Evolutionary conservation across 352 stramenopile species (phyloP).

Genomic region (Elongisporangium undulatum): DNA sequence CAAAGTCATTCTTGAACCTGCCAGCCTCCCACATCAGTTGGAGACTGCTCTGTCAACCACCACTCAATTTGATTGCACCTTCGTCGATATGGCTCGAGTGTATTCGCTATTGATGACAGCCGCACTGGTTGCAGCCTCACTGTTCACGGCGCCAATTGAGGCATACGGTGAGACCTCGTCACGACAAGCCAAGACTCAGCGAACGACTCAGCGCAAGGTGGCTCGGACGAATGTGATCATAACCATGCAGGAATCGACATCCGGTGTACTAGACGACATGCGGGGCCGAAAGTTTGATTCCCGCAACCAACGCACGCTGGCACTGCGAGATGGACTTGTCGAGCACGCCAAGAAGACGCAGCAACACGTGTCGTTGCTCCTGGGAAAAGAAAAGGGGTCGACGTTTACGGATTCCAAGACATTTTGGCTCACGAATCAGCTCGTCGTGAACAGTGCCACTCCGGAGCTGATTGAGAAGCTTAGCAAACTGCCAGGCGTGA

Average conservation of each 20-base stretch:
- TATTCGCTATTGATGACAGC: conserved; percentile 17
- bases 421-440: conserved; percentile 65
- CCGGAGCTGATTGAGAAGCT: conserved; percentile 40
- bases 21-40: not conserved
- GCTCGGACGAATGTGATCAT: conserved; percentile 45
- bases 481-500: conserved; percentile 26
- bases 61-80: not conserved
- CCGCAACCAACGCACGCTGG: conserved; percentile 18
- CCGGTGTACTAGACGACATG: conserved; percentile 24
- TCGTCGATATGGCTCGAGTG: conserved; percentile 15
- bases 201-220: conserved; percentile 16
- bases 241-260: conserved; percentile 33
- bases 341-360: conserved; percentile 32
- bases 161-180: not conserved
- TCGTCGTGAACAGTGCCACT: conserved; percentile 47
- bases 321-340: conserved; percentile 29
- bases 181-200: conserved; percentile 9
- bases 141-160: not conserved
- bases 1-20: not conserved
- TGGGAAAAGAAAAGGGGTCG: conserved; percentile 11
- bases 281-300: conserved; percentile 29
- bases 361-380: conserved; percentile 15
- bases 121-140: conserved; percentile 4
- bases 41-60: not conserved
- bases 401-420: conserved; percentile 24